Evolutionary conservation across 345 rosid genomes (phyloP).

Genomic region (Acer saccharum): DNA sequence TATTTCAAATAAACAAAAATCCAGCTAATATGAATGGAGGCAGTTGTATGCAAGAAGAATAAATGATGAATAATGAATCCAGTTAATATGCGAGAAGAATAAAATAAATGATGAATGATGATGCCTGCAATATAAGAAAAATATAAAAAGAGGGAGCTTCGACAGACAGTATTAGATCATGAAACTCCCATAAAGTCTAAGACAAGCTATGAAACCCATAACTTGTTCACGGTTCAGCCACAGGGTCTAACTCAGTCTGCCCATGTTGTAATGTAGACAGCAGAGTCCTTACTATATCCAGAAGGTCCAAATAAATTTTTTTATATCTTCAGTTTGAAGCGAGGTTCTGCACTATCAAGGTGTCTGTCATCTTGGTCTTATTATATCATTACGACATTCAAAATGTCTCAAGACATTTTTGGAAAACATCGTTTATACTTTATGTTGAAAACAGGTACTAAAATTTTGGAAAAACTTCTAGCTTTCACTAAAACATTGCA

Average conservation of each 20-base stretch:
- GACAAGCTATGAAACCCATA: neutral
- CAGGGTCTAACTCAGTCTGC: neutral
- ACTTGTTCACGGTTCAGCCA: neutral
- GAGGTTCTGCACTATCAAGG: neutral
- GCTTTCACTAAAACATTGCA: slow-evolving; percentile 10
- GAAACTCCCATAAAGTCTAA: neutral
- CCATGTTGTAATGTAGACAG: neutral
- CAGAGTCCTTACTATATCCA: neutral
- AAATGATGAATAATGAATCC: neutral
- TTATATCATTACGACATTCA: neutral
- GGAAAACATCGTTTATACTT: neutral
- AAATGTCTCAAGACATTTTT: neutral
- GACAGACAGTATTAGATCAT: neutral
- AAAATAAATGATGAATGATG: neutral
- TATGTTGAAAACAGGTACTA: neutral
- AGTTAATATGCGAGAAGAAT: neutral
- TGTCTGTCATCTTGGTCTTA: neutral
- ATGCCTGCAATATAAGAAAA: neutral
- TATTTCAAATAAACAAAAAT: neutral
- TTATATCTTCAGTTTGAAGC: neutral
- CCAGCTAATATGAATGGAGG: neutral
- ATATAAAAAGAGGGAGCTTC: neutral
- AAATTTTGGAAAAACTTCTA: neutral
- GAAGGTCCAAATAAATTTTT: neutral
- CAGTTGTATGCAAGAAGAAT: neutral